phyloP scores from a whole-genome alignment of 2,329 filamentous ascomycete species.

The Gnomoniopsis sp. region DNA sequence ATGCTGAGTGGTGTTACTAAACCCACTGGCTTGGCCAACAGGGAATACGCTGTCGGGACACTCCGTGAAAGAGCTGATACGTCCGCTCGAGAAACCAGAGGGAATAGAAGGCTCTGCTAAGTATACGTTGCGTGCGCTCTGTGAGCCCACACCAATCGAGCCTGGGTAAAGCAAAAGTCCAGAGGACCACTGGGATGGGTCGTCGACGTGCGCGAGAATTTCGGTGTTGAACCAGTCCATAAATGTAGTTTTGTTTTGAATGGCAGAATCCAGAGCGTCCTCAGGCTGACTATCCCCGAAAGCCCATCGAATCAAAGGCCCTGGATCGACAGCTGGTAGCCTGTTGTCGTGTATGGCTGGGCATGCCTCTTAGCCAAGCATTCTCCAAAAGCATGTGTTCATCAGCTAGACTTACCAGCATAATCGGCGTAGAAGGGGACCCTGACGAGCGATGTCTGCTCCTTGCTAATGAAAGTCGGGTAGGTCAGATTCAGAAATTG shows the following conservation, averaged over 20 bases:
- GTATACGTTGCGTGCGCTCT: slow-evolving; percentile 32
- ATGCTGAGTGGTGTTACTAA: slow-evolving; percentile 39
- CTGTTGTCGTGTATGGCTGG: slow-evolving; percentile 30
- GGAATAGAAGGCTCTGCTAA: slow-evolving; percentile 40
- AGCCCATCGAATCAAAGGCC: slow-evolving; percentile 32
- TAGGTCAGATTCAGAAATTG: slow-evolving; percentile 32
- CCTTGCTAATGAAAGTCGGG: slow-evolving; percentile 33
- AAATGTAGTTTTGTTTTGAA: slow-evolving; percentile 48
- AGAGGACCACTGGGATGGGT: slow-evolving; percentile 42
- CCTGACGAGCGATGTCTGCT: slow-evolving; percentile 33
- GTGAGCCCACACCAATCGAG: slow-evolving; percentile 27
- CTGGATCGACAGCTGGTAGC: slow-evolving; percentile 34
- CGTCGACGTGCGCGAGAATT: slow-evolving; percentile 36
- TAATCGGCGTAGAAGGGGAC: slow-evolving; percentile 38
- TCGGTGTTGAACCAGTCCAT: slow-evolving; percentile 42
- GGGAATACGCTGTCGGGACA: slow-evolving; percentile 40
- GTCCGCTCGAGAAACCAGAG: slow-evolving; percentile 38
- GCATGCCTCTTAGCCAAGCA: neutral
- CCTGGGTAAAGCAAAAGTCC: slow-evolving; percentile 42
- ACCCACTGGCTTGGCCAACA: slow-evolving; percentile 34
- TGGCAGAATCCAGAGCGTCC: slow-evolving; percentile 33
- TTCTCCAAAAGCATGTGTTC: neutral
- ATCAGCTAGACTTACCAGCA: slow-evolving; percentile 23
- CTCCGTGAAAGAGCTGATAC: slow-evolving; percentile 33
- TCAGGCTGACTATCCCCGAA: slow-evolving; percentile 29